Evolutionary conservation across 2,329 filamentous ascomycete species (phyloP).

Genomic region (Diplocarpon rosae): DNA sequence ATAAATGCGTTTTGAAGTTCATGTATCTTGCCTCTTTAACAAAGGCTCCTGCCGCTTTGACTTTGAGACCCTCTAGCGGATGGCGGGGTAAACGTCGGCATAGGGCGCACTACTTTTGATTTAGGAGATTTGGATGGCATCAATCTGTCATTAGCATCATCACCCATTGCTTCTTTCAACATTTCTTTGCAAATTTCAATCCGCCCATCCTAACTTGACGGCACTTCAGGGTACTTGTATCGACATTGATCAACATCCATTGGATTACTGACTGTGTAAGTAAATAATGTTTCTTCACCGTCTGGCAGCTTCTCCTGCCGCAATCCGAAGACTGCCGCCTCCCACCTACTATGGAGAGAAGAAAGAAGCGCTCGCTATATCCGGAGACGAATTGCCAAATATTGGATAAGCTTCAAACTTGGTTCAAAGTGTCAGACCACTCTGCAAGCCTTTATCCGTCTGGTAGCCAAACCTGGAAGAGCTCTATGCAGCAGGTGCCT

Average conservation of each 20-base stretch:
- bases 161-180: neutral
- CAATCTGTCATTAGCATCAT: slow-evolving; percentile 3
- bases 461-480: no score
- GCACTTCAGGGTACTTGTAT: neutral
- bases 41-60: neutral
- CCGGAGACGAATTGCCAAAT: neutral
- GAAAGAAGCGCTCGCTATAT: neutral
- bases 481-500: neutral
- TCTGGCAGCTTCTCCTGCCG: slow-evolving; percentile 6
- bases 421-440: neutral
- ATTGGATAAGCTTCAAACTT: neutral
- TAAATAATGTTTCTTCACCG: slow-evolving; percentile 9
- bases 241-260: neutral
- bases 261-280: slow-evolving; percentile 11
- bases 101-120: slow-evolving; percentile 1
- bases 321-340: slow-evolving; percentile 3
- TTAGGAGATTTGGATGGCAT: neutral
- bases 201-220: neutral
- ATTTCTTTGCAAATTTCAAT: neutral
- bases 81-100: slow-evolving; percentile 1
- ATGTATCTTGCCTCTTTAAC: no score
- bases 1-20: no score
- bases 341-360: neutral
- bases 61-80: neutral
- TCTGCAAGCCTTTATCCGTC: no score